Base-by-base conservation (phyloP, 1,284 basidiomycete genomes). In the Cutaneotrichosporon sp. region DNA sequence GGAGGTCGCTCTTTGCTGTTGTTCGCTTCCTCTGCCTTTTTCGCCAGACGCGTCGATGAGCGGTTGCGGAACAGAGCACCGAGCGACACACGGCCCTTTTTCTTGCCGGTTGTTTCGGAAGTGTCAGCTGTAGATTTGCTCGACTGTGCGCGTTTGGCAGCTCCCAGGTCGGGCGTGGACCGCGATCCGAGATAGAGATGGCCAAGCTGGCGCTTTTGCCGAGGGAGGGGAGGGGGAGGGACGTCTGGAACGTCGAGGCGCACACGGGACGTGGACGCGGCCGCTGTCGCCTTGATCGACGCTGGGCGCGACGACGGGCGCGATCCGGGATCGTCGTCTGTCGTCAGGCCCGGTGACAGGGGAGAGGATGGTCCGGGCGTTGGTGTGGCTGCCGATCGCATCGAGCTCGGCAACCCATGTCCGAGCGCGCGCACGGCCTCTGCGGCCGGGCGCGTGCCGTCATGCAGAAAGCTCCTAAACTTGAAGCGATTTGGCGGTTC, bases 381-480 rank as follows among this genome's bases (percentile, higher is more conserved):
- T 4, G 23, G n/a, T 12, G 18, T 9, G 10, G 30, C 45, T 23
- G 45, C 36, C 17, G 46, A 38, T 20, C 22, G 36, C 46, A 38
- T 26, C 4, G 38, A 21, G 8, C 36, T 26, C 4, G 52, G 52
- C 30, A 54, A 35, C 5, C 47, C 47, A 50, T 54, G 49, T 7
- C 52, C 52, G 4, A 49, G 20, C 8, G 47, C 38, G 4, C 43
- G 43, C 12, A 46, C 46, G 26, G 38, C 22, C 22, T 30, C 22
- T 15, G 17, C 23, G 8, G 37, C 18, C 12, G 46, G 39, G 8
- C 26, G 39, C 26, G 23, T 15, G 34, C 39, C 46, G 14, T 21
- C 35, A 18, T 38, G 20, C 9, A 47, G 37, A 30, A 47, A 7
- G 35, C 23, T 47, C 23, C 35, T 22, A 18, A 45, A 34, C 18